Evolutionary conservation across 371 early-diverging fungal genomes (phyloP), one percentile per base, ranked within the genome.

Genomic region (Blastocladiella emersonii): DNA sequence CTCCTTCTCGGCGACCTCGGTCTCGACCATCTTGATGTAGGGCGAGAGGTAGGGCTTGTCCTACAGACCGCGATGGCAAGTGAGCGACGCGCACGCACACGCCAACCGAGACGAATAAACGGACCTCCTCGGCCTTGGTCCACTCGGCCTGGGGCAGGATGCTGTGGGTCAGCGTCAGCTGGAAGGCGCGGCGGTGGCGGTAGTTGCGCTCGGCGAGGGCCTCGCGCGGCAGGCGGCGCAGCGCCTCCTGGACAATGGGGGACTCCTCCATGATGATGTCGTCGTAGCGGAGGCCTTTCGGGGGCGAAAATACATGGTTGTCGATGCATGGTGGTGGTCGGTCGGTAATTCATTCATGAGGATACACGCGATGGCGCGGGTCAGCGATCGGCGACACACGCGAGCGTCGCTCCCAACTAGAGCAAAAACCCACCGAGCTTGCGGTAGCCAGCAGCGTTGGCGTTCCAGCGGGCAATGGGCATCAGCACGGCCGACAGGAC

Each of bases 211-310:
- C 86, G 68, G 83, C 81, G 36, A 74, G 74, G 66, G 85, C 91
- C 37, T 83, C 72, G 45, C 80, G 84, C 37, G 87, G 82, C 36
- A 97, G 79, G 55, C 97, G 87, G 66, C 85, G 78, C 61, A 97
- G 72, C 36, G 97, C 97, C 74, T 91, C 90, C 71, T 85, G 79
- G 53, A 90, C 87, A 45, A 90, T 71, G 30, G 82, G 84, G 61
- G 77, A 85, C 72, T 97, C 95, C 64, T 92, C 93, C 57, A 84
- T 80, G 74, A 93, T 75, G 64, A 95, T 73, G 73, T 97, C 97
- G 78, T 97, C 97, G 69, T 87, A 90, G 55, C 83, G 78, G 61
- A 95, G 80, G 70, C 97, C 97, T 90, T 65, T 12, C 23, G 25
- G n/a, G 61, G 8, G 36, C 3, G 44, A n/a, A 32, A n/a, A n/a